Base-by-base conservation (phyloP, 495 filamentous ascomycete species). In the Penicillium daleae region DNA sequence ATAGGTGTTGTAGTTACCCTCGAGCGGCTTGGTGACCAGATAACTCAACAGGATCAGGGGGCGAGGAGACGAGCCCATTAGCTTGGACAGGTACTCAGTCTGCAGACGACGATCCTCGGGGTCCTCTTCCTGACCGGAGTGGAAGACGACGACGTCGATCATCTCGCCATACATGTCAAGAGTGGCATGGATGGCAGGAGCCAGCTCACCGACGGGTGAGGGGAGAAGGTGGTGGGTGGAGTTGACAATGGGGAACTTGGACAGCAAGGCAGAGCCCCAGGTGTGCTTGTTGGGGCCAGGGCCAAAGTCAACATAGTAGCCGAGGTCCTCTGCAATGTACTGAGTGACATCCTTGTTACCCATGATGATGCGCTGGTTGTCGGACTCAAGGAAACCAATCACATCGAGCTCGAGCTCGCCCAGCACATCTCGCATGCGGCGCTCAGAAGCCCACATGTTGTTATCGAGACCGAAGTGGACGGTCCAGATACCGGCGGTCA, bases 211-310 rank as follows among this genome's bases (percentile, higher is more conserved):
- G 8, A 91, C 92, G 0, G 96, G 96, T 4, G 89, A 93, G 50
- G 96, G 96, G 8, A 97, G 87, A 22, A 98, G 85, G 65, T 98
- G 94, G 74, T 99, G 96, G 4, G 93, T 97, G 2, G 92, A 96
- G 77, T 98, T 97, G 56, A 99, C 74, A 66, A 99, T 98, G 5
- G 96, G 96, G 79, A 98, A 98, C 73, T 97, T 97, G 69, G 92
- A 97, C 2, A 99, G 85, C 62, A 99, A 81, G 6, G 93, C 95
- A 7, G 88, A 82, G 56, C 96, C 96, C 96, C 96, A 99, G 0
- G 96, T 99, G 80, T 99, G 96, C 78, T 98, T 98, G 84, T 99
- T 95, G 12, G 96, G 96, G 6, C 96, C 95, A 35, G 96, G 96
- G 33, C 96, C 96, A 69, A 93, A 97, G 76, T 99, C 96, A 22